Percentiles rank a stretch among this genome's conserved stretches.
These are phyloP conservation scores for Linnemannia schmuckeri DNA, from an alignment of 192 early-diverging fungal genomes.

Conservation along the genomic window DNA sequence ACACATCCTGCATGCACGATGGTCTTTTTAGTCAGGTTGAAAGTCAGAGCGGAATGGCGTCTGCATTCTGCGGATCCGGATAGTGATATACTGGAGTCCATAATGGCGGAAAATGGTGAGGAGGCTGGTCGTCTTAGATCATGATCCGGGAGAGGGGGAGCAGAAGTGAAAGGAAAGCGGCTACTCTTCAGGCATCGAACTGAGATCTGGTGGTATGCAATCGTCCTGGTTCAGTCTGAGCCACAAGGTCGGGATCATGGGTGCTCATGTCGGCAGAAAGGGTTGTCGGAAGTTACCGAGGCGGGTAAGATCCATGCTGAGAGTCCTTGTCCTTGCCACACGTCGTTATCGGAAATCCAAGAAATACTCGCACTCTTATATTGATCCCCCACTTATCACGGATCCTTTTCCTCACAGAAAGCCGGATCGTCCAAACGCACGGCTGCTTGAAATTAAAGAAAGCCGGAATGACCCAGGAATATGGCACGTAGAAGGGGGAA, in stretches of 20 bases:
- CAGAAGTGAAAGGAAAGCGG: neutral
- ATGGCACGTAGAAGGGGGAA: neutral
- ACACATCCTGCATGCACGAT: neutral
- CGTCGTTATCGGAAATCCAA: neutral
- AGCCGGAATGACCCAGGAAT: neutral
- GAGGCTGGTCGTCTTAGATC: neutral
- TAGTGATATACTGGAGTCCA: neutral
- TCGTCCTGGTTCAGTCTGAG: neutral
- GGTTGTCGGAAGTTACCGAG: neutral
- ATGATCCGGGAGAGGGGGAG: neutral
- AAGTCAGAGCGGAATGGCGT: neutral
- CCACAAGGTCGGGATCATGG: neutral
- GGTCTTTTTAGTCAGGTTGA: neutral
- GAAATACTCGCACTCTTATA: neutral
- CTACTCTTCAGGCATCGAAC: neutral
- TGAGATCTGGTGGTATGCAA: neutral
- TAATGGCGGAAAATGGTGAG: neutral
- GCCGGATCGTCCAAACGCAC: neutral
- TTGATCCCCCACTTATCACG: neutral
- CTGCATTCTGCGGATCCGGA: neutral
- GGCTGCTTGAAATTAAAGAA: neutral
- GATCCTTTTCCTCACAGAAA: neutral
- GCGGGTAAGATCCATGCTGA: neutral
- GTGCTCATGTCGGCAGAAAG: neutral
- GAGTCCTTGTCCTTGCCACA: constrained; percentile 2